Percentiles rank a stretch among this genome's conserved stretches.
Evolutionary conservation across 1,284 basidiomycete species (phyloP).

Genomic region (Trichosporon faecale): DNA sequence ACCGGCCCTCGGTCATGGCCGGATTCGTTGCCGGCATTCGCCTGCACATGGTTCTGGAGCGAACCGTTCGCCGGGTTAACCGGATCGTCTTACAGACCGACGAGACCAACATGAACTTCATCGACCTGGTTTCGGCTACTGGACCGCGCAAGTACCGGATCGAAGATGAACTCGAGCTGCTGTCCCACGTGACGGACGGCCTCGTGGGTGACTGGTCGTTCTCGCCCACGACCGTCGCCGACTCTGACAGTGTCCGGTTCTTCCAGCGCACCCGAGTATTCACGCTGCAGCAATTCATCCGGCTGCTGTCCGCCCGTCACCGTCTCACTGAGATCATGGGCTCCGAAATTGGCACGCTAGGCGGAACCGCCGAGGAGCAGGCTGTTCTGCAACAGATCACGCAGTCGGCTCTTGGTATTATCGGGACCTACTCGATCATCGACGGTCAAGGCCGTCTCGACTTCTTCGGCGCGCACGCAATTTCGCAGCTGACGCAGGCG

Average conservation of each 20-base stretch:
- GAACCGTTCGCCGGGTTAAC: slow-evolving; percentile 33
- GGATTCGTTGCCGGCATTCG: slow-evolving; percentile 36
- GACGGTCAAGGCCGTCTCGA: slow-evolving; percentile 34
- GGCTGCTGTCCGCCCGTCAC: slow-evolving; percentile 33
- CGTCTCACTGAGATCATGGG: slow-evolving; percentile 31
- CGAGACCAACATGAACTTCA: slow-evolving; percentile 19
- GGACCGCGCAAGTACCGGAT: slow-evolving; percentile 20
- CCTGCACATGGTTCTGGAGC: slow-evolving; percentile 38
- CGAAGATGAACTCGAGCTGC: slow-evolving; percentile 32
- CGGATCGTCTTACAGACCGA: slow-evolving; percentile 21
- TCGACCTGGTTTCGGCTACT: slow-evolving; percentile 25
- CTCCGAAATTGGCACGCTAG: not conserved
- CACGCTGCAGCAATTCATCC: slow-evolving; percentile 36
- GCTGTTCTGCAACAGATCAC: slow-evolving; percentile 34
- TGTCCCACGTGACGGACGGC: slow-evolving; percentile 32
- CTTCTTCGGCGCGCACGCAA: slow-evolving; percentile 41
- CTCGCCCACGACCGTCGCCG: slow-evolving; percentile 32
- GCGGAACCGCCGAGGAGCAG: slow-evolving; percentile 22
- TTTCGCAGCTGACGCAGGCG: slow-evolving; percentile 38
- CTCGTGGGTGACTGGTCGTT: slow-evolving; percentile 38
- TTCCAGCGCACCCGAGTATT: slow-evolving; percentile 40
- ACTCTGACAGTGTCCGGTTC: slow-evolving; percentile 37
- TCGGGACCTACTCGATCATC: slow-evolving; percentile 40
- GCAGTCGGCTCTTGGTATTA: slow-evolving; percentile 34
- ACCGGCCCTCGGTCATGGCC: slow-evolving; percentile 37